Conservation (phyloP, 2,329 filamentous ascomycete genomes). For the Zasmidium citrigriseum region DNA sequence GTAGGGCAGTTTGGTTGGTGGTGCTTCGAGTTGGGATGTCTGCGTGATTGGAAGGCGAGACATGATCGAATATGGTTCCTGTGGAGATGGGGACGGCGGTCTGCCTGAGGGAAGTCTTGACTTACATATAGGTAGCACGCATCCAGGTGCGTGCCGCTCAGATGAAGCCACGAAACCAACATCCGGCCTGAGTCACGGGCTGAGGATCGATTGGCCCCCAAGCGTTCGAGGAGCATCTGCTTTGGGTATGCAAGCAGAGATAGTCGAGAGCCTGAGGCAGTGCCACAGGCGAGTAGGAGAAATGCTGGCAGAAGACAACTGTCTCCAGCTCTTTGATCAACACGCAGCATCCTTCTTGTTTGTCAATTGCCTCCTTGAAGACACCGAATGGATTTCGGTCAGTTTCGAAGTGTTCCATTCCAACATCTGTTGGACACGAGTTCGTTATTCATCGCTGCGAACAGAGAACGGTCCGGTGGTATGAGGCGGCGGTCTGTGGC, state of each 20-base stretch:
- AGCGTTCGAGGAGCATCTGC: not conserved
- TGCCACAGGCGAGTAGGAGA: not conserved
- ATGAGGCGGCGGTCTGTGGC: not conserved
- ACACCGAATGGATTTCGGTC: too few species aligned
- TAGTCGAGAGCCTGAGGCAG: not conserved
- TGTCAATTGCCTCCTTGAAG: too few species aligned
- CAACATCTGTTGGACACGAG: too few species aligned
- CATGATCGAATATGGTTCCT: not conserved
- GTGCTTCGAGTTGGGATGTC: not conserved
- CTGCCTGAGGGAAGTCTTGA: not conserved
- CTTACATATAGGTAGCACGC: not conserved
- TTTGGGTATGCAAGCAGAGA: not conserved
- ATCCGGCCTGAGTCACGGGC: not conserved
- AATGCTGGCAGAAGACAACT: not conserved
- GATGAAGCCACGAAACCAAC: not conserved
- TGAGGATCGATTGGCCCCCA: not conserved
- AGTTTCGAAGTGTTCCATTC: too few species aligned
- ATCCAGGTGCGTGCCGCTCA: not conserved
- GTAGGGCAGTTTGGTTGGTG: conserved; percentile 3
- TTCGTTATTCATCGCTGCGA: too few species aligned
- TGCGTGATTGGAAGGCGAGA: not conserved
- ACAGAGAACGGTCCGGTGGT: too few species aligned
- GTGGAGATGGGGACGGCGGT: not conserved
- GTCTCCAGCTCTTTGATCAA: not conserved
- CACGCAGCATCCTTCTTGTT: too few species aligned